phyloP scores from a whole-genome alignment of 495 filamentous ascomycete genomes.

The Penicillium pulvis region DNA sequence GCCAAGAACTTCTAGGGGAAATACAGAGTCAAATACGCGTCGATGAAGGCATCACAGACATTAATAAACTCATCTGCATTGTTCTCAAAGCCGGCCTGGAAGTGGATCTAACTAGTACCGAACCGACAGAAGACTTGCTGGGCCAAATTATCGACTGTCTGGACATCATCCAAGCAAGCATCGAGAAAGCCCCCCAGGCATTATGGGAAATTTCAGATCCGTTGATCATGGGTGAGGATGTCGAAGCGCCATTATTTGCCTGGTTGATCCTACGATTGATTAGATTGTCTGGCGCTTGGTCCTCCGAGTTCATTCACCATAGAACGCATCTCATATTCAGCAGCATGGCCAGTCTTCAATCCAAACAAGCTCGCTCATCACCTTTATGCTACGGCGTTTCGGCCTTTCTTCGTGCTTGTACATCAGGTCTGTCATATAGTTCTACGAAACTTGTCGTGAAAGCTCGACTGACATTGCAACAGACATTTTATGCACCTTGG shows the following conservation, averaged over 20 bases:
- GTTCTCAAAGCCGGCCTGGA: slow-evolving; percentile 81
- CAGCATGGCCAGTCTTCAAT: slow-evolving; percentile 37
- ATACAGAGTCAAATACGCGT: slow-evolving; percentile 45
- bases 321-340: slow-evolving; percentile 35
- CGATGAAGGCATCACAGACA: slow-evolving; percentile 69
- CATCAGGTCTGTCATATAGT: slow-evolving; percentile 34
- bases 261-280: slow-evolving; percentile 63
- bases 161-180: slow-evolving; percentile 68
- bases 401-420: slow-evolving; percentile 38
- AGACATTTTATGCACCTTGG: slow-evolving; percentile 44
- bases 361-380: slow-evolving; percentile 36
- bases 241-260: slow-evolving; percentile 68
- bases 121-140: slow-evolving; percentile 57
- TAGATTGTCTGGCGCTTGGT: slow-evolving; percentile 30
- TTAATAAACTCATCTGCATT: slow-evolving; percentile 81
- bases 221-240: slow-evolving; percentile 45
- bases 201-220: slow-evolving; percentile 54
- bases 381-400: slow-evolving; percentile 31
- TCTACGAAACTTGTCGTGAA: background rate
- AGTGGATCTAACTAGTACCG: slow-evolving; percentile 50
- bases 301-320: slow-evolving; percentile 27
- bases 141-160: slow-evolving; percentile 66
- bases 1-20: slow-evolving; percentile 61
- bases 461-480: slow-evolving; percentile 19
- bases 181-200: slow-evolving; percentile 73